Evolutionary conservation across 306 rosid genomes (phyloP).

Genomic region (Vicia sativa): DNA sequence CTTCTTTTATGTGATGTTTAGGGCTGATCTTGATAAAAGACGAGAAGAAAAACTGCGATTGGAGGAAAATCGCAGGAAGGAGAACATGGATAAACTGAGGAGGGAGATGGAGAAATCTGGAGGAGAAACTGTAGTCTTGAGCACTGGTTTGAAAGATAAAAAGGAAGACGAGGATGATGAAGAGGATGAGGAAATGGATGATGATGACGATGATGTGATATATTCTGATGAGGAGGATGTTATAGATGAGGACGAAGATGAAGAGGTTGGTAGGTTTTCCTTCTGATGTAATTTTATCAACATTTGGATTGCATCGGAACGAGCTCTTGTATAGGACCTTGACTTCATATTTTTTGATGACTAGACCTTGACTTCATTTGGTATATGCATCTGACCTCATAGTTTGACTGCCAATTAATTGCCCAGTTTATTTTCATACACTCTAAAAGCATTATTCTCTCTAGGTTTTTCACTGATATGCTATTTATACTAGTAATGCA

Average conservation of each 20-base stretch:
- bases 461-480: constrained; percentile 18
- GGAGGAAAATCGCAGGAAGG: constrained; percentile 78
- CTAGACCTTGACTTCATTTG: constrained; percentile 26
- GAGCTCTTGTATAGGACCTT: constrained; percentile 17
- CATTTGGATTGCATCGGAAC: constrained; percentile 16
- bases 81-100: constrained; percentile 39
- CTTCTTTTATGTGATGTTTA: constrained; percentile 37
- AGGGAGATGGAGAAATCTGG: constrained; percentile 31
- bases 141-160: constrained; percentile 73
- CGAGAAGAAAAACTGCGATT: constrained; percentile 69
- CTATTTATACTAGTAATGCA: constrained; percentile 10
- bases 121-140: constrained; percentile 50
- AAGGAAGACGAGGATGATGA: constrained; percentile 17
- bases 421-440: constrained; percentile 2
- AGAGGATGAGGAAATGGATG: constrained; percentile 28
- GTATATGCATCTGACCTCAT: constrained; percentile 15
- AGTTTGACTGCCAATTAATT: constrained; percentile 27
- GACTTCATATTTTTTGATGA: not conserved
- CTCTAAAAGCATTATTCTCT: not conserved
- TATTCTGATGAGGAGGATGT: constrained; percentile 7
- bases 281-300: constrained; percentile 1
- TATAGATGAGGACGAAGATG: constrained; percentile 25
- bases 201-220: constrained; percentile 1
- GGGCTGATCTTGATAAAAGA: constrained; percentile 87
- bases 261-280: constrained; percentile 21